phyloP scores from a whole-genome alignment of 2,329 filamentous ascomycete species.

The Lithohypha guttulata region DNA sequence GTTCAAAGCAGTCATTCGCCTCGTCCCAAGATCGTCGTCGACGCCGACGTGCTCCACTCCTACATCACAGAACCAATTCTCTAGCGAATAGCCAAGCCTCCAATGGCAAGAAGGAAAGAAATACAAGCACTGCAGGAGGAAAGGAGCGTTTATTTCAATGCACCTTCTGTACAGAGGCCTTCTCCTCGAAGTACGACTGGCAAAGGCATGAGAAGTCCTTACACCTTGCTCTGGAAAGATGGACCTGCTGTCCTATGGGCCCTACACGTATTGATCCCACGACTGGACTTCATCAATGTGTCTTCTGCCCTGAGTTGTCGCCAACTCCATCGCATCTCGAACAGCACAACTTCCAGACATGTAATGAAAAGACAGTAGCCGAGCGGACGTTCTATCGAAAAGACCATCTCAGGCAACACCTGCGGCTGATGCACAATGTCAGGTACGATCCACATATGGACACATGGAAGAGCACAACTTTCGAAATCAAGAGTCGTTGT shows the following conservation, averaged over 20 bases:
- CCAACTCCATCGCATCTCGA: slow-evolving; percentile 48
- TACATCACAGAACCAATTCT: slow-evolving; percentile 5
- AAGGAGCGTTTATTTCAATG: slow-evolving; percentile 44
- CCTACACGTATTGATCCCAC: slow-evolving; percentile 34
- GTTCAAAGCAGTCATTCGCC: slow-evolving; percentile 45
- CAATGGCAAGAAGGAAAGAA: slow-evolving; percentile 29
- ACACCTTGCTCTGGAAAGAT: slow-evolving; percentile 46
- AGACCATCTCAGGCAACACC: slow-evolving; percentile 47
- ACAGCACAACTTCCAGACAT: slow-evolving; percentile 46
- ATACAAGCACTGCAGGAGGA: slow-evolving; percentile 30
- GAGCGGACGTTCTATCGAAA: slow-evolving; percentile 51
- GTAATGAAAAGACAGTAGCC: slow-evolving; percentile 49
- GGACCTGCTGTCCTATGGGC: slow-evolving; percentile 50
- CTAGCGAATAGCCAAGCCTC: not conserved
- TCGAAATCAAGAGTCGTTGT: slow-evolving; percentile 37
- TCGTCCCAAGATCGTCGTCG: slow-evolving; percentile 50
- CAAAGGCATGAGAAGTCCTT: slow-evolving; percentile 49
- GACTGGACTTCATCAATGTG: slow-evolving; percentile 35
- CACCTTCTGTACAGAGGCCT: slow-evolving; percentile 48
- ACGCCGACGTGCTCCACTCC: slow-evolving; percentile 40
- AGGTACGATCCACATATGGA: slow-evolving; percentile 41
- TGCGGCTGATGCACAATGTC: slow-evolving; percentile 45
- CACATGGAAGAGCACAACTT: slow-evolving; percentile 42
- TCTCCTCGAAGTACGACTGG: slow-evolving; percentile 50
- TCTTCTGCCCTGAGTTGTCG: slow-evolving; percentile 46